Base-by-base conservation (phyloP, 2,329 filamentous ascomycete species). In the Sclerotinia subarctica region DNA sequence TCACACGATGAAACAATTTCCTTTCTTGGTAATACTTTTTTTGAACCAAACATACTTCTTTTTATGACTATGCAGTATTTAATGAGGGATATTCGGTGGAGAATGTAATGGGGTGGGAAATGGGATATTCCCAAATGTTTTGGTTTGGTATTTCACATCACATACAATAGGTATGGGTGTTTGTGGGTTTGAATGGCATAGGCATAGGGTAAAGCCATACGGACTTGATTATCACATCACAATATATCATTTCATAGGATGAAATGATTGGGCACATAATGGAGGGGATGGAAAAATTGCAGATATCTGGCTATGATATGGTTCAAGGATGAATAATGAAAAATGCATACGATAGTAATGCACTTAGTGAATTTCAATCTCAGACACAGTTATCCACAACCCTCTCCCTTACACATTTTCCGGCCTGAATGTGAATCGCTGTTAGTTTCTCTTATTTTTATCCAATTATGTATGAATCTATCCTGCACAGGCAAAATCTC, bases 11-110 rank as follows among this genome's bases (percentile, higher is more conserved):
- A 26, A 24, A 51, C 17, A n/a, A 38, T 38, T 51, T 51, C 15
- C 11, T 38, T 62, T 62, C 44, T 62, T 62, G 59, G 38, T 42
- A 51, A 62, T 51, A 51, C 29, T 19, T 62, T 56, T 57, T n/a
- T 11, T 17, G 7, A 24, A 8, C 24, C 53, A 38, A n/a, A 42
- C 10, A 38, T 6, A 24, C 13, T 24, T 13, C 7, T 38, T 15
- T 51, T 51, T 38, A 51, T 38, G n/a, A 2, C 21, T 11, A 51
- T 17, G n/a, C 15, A 11, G 29, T 3, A 13, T 51, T 38, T 51
- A 26, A 62, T 62, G 13, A 38, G 46, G 46, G 15, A 51, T 62
- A 42, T 4, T 35, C 11, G n/a, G 4, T 26, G 29, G 59, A 10
- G n/a, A 51, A 26, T 11, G 7, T 21, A 24, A 51, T 17, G 54